Evolutionary conservation across 108 stramenopile species (phyloP), one percentile per base, ranked within the genome.

Genomic region (Ochromonas danica): DNA sequence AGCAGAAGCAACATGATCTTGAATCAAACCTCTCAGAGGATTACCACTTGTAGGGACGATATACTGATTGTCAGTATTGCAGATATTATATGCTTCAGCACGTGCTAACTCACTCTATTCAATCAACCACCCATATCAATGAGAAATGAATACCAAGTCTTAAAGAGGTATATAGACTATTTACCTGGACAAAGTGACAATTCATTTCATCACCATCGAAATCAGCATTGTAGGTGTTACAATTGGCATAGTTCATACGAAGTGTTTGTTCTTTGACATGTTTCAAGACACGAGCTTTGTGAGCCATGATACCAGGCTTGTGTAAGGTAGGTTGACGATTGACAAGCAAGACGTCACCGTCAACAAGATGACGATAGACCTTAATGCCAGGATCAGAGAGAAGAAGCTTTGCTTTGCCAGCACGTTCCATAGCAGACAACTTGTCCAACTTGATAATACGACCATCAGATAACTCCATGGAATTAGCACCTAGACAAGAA

Each of bases 161-260:
- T 39, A 25, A 70, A 70, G 65, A 70, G 6, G 6, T 17, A 38
- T 14, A 14, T 17, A 39, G 60, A 35, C 6, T 51, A 22, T 22
- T 51, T 81, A 87, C 90, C 83, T 99, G 99, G 40, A 97, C 97
- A 70, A 98, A 93, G 81, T 99, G 99, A 80, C 97, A 96, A 85
- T 99, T 99, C 90, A 99, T 99, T 89, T 99, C 99, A 83, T 99
- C 99, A 10, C 99, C 99, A 81, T 99, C 99, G 71, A 95, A 99
- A 87, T 99, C 99, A 2, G 99, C 99, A 82, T 99, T 99, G 92
- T 98, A 99, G 1, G 97, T 94, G 86, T 98, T 98, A 85, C 99
- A 99, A 87, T 99, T 98, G 0, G 97, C 97, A 78, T 98, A 98
- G 86, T 99, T 97, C 96, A 99, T 96, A 27, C 99, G 92, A 79